phyloP scores from a whole-genome alignment of 2,329 filamentous ascomycete genomes.

The Botryosphaeria dothidea region DNA sequence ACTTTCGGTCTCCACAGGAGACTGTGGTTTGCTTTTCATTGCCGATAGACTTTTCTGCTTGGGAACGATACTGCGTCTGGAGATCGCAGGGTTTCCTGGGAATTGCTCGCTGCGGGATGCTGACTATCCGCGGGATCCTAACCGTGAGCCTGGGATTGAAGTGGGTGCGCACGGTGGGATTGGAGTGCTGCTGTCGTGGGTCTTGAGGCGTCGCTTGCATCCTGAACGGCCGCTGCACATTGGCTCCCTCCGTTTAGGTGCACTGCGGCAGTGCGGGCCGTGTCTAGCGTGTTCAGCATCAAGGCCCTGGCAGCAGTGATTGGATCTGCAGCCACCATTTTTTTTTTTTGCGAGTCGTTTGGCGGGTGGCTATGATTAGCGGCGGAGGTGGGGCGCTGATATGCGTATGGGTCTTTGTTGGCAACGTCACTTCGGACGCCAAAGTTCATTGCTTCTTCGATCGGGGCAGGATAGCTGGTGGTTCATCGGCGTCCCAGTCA shows the following conservation, averaged over 20 bases:
- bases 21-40: not conserved
- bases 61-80: not conserved
- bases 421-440: conserved; percentile 1
- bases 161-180: no score
- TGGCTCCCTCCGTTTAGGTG: not conserved
- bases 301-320: not conserved
- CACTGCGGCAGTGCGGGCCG: conserved; percentile 4
- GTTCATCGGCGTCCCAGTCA: not conserved
- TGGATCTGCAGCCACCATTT: not conserved
- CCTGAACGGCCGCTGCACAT: not conserved
- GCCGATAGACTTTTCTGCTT: not conserved
- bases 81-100: not conserved
- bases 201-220: not conserved
- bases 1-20: not conserved
- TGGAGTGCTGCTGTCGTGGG: not conserved
- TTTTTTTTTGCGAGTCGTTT: conserved; percentile 3
- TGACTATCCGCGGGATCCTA: not conserved
- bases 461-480: conserved; percentile 7
- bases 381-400: not conserved
- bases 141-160: not conserved
- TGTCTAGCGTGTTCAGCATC: conserved; percentile 2
- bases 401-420: conserved; percentile 4
- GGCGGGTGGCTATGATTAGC: not conserved
- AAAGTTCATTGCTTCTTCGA: conserved; percentile 7
- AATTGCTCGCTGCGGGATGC: not conserved